Percentiles rank a stretch among this genome's conserved stretches.
phyloP scores from a whole-genome alignment of 78 protist genomes.

The Tieghemostelium lacteum region DNA sequence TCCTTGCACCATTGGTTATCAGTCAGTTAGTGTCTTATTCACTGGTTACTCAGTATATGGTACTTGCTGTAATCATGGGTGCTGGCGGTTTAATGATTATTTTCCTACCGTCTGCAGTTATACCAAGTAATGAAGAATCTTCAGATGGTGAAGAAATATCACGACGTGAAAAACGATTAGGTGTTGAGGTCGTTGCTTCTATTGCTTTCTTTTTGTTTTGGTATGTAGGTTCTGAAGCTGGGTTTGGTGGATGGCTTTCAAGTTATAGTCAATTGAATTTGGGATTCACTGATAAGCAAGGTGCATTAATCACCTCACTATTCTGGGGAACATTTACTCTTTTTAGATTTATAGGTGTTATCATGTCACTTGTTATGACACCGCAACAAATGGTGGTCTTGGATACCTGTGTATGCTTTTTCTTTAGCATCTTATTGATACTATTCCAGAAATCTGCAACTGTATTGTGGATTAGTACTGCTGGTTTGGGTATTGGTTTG shows the following conservation, averaged over 20 bases:
- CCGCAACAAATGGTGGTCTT: constrained; percentile 67
- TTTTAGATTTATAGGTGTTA: constrained; percentile 57
- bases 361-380: constrained; percentile 33
- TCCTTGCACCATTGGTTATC: constrained; percentile 42
- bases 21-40: background rate
- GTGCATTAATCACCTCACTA: constrained; percentile 34
- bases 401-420: constrained; percentile 59
- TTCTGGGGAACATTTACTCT: constrained; percentile 67
- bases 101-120: constrained; percentile 13
- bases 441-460: background rate
- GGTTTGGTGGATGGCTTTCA: constrained; percentile 74
- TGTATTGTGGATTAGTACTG: constrained; percentile 36
- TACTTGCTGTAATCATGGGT: constrained; percentile 51
- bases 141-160: background rate
- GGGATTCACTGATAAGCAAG: constrained; percentile 1
- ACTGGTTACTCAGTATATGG: constrained; percentile 24
- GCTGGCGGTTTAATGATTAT: background rate
- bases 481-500: constrained; percentile 51
- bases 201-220: constrained; percentile 42
- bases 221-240: constrained; percentile 71
- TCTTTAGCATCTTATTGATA: constrained; percentile 31
- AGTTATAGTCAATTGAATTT: constrained; percentile 18
- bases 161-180: constrained; percentile 28
- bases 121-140: constrained; percentile 6
- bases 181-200: constrained; percentile 20